Evolutionary conservation across 495 filamentous ascomycete species (phyloP), one percentile per base, ranked within the genome.

Genomic region (Podospora anserina): DNA sequence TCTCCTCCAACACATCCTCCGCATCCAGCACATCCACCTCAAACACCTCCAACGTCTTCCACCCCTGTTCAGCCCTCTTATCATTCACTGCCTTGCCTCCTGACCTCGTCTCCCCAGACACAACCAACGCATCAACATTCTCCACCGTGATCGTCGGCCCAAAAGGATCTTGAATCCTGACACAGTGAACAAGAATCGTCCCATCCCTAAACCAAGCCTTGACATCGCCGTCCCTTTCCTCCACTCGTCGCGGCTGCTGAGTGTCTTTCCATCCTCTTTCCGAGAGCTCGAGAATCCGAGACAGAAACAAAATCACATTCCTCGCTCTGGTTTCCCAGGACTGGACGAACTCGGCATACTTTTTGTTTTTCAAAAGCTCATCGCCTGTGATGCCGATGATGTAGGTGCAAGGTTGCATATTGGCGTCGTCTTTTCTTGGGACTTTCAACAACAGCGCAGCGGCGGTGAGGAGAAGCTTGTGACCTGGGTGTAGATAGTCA

Each of bases 401-500:
- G 72, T 95, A 84, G 18, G 83, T 85, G 49, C 85, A 19, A 16
- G 61, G 82, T 54, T 78, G 73, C 20, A 70, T 60, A 4, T 76
- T 15, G 11, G 67, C 69, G 1, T 67, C 75, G 1, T 67, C 75
- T 4, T 77, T 72, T 3, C 83, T 79, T 3, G 87, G 84, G 19
- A 85, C 76, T 15, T 86, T 80, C 5, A 94, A 78, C 11, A 92
- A 82, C 62, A 97, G 82, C 4, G 90, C 89, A 9, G 88, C 90
- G 72, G 94, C 94, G 7, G 94, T 94, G 49, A 99, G 82, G 6
- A 99, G 86, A 26, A 97, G 84, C 75, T 97, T 97, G 82, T 99
- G 95, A n/a, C 95, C 95, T 30, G 91, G 86, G 75, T 98, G 95
- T 53, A 99, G 87, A 79, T 98, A 92, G 78, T 99, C 95, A 76